Evolutionary conservation across 2,329 filamentous ascomycete species (phyloP).

Genomic region (Apiospora aurea): DNA sequence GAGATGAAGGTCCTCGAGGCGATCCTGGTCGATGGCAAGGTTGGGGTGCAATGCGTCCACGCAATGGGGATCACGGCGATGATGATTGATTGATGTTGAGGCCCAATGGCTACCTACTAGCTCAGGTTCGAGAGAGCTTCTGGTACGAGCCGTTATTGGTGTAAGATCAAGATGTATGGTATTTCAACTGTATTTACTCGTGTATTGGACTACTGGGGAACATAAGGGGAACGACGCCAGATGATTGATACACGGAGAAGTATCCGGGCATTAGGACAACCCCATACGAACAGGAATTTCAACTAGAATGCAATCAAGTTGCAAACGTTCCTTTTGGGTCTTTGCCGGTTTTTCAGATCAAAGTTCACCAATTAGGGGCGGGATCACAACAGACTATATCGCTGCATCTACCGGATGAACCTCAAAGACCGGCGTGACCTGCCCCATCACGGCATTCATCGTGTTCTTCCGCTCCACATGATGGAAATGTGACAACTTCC

Average conservation of each 20-base stretch:
- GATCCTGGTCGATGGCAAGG: background rate
- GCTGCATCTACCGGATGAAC: background rate
- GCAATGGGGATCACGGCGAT: background rate
- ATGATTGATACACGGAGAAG: background rate
- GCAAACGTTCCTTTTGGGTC: background rate
- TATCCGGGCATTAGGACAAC: background rate
- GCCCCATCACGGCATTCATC: conserved; percentile 46
- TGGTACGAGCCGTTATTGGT: background rate
- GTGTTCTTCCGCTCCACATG: conserved; percentile 46
- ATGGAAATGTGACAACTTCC: conserved; percentile 43
- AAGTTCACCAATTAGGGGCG: background rate
- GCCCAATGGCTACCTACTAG: background rate
- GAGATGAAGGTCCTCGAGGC: background rate
- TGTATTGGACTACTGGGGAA: background rate
- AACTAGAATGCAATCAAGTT: background rate
- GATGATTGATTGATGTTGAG: background rate
- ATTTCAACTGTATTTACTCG: background rate
- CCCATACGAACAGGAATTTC: background rate
- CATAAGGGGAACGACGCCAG: background rate
- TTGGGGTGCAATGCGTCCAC: background rate
- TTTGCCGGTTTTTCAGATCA: background rate
- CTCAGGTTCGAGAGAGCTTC: background rate
- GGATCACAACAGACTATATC: background rate
- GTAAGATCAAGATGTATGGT: background rate
- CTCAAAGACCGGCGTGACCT: conserved; percentile 29